phyloP scores from a whole-genome alignment of 2,329 filamentous ascomycete genomes.

The Colletotrichum acutatum region DNA sequence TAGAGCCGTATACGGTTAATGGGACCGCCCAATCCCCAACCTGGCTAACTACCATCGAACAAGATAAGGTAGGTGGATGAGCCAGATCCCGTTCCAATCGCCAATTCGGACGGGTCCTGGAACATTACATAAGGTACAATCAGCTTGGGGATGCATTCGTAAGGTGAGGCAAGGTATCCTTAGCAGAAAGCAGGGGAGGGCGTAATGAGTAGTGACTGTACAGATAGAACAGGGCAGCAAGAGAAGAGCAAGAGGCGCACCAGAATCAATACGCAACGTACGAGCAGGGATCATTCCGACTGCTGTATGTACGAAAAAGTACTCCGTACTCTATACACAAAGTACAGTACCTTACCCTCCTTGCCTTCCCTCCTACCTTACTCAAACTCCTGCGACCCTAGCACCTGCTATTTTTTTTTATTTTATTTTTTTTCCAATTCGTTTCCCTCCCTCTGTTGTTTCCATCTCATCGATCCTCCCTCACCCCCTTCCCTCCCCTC shows the following conservation, averaged over 20 bases:
- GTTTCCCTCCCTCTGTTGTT: neutral
- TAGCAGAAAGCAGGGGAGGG: neutral
- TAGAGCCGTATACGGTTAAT: neutral
- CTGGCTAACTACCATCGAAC: neutral
- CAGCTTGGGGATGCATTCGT: neutral
- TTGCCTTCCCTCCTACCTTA: neutral
- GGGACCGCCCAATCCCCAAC: neutral
- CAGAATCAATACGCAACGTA: neutral
- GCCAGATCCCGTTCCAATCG: neutral
- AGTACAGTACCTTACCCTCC: no score
- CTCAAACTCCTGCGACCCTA: neutral
- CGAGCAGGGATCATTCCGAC: no score
- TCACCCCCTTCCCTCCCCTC: neutral
- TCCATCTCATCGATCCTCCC: neutral
- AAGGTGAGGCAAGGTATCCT: neutral
- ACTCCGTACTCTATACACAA: no score
- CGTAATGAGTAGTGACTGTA: neutral
- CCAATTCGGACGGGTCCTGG: neutral
- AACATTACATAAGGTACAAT: neutral
- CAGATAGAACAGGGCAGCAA: neutral
- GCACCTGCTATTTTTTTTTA: neutral
- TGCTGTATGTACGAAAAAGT: no score
- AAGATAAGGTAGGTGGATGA: neutral
- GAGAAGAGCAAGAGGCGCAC: neutral
- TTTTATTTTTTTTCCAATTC: neutral